phyloP scores from a whole-genome alignment of 202 grass and related monocot species.

The Elaeis oleifera region DNA sequence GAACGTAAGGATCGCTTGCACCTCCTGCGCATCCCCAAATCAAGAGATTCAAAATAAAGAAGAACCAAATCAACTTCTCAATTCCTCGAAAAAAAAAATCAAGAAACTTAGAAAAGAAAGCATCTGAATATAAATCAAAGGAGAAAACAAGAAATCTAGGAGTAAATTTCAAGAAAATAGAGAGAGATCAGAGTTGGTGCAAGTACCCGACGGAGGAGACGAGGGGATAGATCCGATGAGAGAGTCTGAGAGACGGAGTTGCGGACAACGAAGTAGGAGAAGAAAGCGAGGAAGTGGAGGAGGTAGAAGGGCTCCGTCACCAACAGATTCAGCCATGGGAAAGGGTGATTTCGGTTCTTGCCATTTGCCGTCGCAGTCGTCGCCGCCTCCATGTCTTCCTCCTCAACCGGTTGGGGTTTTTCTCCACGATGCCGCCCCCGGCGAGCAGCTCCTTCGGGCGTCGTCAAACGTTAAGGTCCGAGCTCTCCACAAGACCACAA shows the following conservation, averaged over 20 bases:
- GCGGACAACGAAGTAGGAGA: constrained; percentile 84
- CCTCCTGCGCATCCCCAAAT: constrained; percentile 48
- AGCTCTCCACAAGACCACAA: too few species aligned
- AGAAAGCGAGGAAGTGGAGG: constrained; percentile 77
- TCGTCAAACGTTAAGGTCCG: too few species aligned
- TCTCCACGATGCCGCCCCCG: too few species aligned
- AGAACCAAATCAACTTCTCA: not conserved
- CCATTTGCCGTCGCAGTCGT: not conserved
- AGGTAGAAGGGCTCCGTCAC: constrained; percentile 83
- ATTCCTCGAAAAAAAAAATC: too few species aligned
- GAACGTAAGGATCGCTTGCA: constrained; percentile 73
- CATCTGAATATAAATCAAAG: too few species aligned
- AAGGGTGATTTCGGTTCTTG: constrained; percentile 32
- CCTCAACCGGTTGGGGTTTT: too few species aligned
- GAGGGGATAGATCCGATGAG: constrained; percentile 41
- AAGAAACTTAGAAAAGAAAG: too few species aligned
- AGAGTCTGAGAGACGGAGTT: constrained; percentile 18
- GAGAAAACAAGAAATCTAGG: too few species aligned
- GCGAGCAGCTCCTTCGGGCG: too few species aligned
- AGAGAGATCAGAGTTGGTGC: not conserved
- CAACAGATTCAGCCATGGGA: constrained; percentile 68
- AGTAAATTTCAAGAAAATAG: not conserved
- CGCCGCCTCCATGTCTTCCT: not conserved
- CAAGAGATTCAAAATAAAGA: not conserved
- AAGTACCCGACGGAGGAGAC: constrained; percentile 52